phyloP scores from a whole-genome alignment of 1,284 basidiomycete genomes.

The Rhodofomes roseus region DNA sequence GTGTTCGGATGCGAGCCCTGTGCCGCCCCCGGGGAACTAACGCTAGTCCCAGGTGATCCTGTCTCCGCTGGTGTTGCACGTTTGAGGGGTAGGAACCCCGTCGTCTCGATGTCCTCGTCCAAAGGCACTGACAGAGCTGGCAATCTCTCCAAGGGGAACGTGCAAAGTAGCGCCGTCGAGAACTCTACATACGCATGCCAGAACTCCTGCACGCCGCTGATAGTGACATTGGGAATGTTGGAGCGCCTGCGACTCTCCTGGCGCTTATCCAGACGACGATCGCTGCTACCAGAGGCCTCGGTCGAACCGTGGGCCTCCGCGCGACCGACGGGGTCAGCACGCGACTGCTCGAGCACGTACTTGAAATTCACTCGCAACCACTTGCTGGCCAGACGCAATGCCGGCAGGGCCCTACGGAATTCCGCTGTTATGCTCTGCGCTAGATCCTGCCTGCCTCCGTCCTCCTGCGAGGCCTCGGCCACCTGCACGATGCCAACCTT shows the following conservation, averaged over 20 bases:
- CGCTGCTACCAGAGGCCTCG: neutral
- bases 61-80: constrained; percentile 41
- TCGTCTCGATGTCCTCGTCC: constrained; percentile 90
- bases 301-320: constrained; percentile 13
- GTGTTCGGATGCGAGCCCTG: constrained; percentile 79
- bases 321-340: constrained; percentile 22
- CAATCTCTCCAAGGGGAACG: constrained; percentile 71
- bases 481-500: constrained; percentile 59
- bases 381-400: constrained; percentile 83
- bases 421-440: constrained; percentile 83
- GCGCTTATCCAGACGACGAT: constrained; percentile 8
- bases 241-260: constrained; percentile 12
- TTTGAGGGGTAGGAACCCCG: constrained; percentile 83
- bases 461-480: constrained; percentile 47
- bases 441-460: constrained; percentile 55
- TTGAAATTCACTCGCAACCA: constrained; percentile 84
- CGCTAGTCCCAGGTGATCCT: constrained; percentile 4
- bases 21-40: constrained; percentile 10
- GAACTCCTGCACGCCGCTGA: constrained; percentile 47
- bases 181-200: constrained; percentile 78
- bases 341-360: constrained; percentile 46
- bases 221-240: constrained; percentile 7
- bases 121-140: constrained; percentile 65
- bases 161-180: constrained; percentile 53
- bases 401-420: constrained; percentile 83